Percentiles rank a stretch among this genome's conserved stretches.
Conservation (phyloP, 2,329 filamentous ascomycete species). For the Xylariaceae sp. region DNA sequence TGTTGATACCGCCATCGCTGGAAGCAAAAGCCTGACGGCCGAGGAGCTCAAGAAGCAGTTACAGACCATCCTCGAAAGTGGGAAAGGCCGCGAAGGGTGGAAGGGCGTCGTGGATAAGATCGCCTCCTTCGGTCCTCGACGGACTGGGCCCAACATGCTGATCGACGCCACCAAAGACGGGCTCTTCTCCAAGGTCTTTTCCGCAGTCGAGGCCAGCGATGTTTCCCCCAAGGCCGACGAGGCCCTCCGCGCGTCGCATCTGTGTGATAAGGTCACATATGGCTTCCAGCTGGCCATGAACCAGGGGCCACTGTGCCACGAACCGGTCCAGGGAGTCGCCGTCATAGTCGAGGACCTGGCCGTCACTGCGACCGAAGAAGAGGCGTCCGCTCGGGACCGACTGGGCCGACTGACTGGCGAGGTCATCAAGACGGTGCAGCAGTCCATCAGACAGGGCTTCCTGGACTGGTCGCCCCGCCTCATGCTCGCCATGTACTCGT, state of each 20-base stretch:
- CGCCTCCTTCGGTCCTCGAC: conserved; percentile 78
- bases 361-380: conserved; percentile 47
- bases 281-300: conserved; percentile 88
- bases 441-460: conserved; percentile 77
- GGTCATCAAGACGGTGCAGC: conserved; percentile 81
- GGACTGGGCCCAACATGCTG: conserved; percentile 81
- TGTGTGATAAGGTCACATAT: conserved; percentile 85
- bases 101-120: conserved; percentile 70
- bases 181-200: conserved; percentile 62
- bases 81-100: conserved; percentile 72
- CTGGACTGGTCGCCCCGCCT: conserved; percentile 95
- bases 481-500: conserved; percentile 94
- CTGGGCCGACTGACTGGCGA: conserved; percentile 83
- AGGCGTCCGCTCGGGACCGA: conserved; percentile 52
- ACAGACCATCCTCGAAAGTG: conserved; percentile 57
- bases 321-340: conserved; percentile 88
- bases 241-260: conserved; percentile 53
- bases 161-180: conserved; percentile 71
- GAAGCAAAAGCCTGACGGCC: conserved; percentile 56
- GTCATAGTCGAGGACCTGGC: conserved; percentile 79
- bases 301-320: conserved; percentile 84
- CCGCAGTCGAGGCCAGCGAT: conserved; percentile 25
- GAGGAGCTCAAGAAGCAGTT: conserved; percentile 74
- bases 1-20: conserved; percentile 50
- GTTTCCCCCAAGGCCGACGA: conserved; percentile 36